Evolutionary conservation across 106 monocot species (phyloP).

Genomic region (Agapanthus africanus): DNA sequence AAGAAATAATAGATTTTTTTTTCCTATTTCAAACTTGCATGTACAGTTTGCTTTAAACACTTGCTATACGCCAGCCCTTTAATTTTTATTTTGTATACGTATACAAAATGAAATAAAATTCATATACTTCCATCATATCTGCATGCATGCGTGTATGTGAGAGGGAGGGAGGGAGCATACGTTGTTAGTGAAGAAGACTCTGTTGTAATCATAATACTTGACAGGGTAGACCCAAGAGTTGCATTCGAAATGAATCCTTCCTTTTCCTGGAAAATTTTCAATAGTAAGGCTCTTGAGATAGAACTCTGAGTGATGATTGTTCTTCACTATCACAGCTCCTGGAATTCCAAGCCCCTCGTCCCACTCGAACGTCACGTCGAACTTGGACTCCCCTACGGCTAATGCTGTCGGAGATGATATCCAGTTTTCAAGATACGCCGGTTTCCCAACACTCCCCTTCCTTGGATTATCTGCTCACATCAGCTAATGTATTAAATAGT

Average conservation of each 20-base stretch:
- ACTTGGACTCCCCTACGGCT: constrained; percentile 20
- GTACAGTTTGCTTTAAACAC: no score
- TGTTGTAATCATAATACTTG: constrained; percentile 28
- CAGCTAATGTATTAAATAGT: no score
- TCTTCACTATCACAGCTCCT: constrained; percentile 46
- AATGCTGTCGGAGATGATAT: constrained; percentile 6
- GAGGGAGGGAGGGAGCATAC: no score
- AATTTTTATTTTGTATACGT: no score
- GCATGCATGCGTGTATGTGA: no score
- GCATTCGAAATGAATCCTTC: constrained; percentile 43
- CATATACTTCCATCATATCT: no score
- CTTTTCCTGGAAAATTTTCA: constrained; percentile 30
- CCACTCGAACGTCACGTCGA: constrained; percentile 31
- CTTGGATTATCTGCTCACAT: constrained; percentile 19
- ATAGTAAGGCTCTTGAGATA: constrained; percentile 55
- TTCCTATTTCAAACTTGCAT: no score
- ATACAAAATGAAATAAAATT: no score
- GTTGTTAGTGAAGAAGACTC: constrained; percentile 55
- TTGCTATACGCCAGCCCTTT: no score
- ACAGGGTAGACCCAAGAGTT: constrained; percentile 62
- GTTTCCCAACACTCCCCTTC: constrained; percentile 25
- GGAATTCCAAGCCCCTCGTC: constrained; percentile 30
- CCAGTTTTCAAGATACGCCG: constrained; percentile 24
- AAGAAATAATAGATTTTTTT: no score
- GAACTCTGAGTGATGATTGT: constrained; percentile 39